Percentiles rank a stretch among this genome's conserved stretches.
Evolutionary conservation across 768 basidiomycete species (phyloP).

Genomic region (Pisolithus microcarpus): DNA sequence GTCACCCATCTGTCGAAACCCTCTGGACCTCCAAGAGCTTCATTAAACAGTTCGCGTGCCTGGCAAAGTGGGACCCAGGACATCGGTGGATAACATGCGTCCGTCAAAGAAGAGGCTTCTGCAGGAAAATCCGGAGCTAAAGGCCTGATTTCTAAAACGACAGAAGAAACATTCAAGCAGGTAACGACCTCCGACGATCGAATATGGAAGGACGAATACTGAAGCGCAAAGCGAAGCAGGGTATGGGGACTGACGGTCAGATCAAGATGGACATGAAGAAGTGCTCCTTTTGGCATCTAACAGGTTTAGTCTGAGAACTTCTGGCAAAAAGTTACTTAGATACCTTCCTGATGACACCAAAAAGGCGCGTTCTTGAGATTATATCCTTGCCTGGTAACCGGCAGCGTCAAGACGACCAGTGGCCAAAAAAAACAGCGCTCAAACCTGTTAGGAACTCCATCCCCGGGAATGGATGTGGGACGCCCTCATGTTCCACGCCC

Average conservation of each 20-base stretch:
- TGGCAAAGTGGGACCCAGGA: conserved; percentile 49
- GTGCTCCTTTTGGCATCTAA: conserved; percentile 76
- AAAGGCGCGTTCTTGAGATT: conserved; percentile 56
- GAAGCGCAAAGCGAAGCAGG: conserved; percentile 47
- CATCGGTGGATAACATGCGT: conserved; percentile 35
- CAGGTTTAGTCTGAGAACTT: background rate
- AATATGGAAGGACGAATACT: conserved; percentile 57
- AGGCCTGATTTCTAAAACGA: conserved; percentile 48
- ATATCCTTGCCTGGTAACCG: conserved; percentile 39
- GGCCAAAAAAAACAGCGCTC: conserved; percentile 2
- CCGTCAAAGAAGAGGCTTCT: conserved; percentile 24
- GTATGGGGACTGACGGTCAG: conserved; percentile 53
- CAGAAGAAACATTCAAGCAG: conserved; percentile 31
- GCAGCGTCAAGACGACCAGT: background rate
- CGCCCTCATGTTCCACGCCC: conserved; percentile 43
- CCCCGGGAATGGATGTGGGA: conserved; percentile 64
- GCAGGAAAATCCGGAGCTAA: conserved; percentile 28
- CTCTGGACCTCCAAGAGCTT: conserved; percentile 47
- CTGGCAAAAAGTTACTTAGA: background rate
- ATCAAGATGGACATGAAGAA: conserved; percentile 72
- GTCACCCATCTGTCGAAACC: conserved; percentile 67
- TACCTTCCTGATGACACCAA: conserved; percentile 56
- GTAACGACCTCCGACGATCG: conserved; percentile 36
- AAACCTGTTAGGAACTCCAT: conserved; percentile 73
- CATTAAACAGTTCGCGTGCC: conserved; percentile 49